phyloP scores from a whole-genome alignment of 1,284 basidiomycete species.

The Xerocomus nothofagi region DNA sequence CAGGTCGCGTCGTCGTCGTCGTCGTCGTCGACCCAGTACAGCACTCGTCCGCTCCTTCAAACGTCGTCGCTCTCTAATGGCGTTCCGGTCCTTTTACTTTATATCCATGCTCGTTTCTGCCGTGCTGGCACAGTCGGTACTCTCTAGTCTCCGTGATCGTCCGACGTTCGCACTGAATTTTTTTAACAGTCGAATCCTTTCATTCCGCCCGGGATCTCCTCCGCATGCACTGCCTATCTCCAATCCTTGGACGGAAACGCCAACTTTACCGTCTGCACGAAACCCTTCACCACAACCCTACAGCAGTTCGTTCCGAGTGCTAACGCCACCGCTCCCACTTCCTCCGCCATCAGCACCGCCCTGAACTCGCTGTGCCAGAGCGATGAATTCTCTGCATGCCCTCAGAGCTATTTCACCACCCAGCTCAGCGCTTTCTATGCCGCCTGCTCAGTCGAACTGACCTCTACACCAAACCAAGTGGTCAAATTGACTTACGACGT shows the following conservation, averaged over 20 bases:
- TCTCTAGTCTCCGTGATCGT: not conserved
- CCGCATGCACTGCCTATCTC: conserved; percentile 62
- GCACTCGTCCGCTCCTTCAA: conserved; percentile 25
- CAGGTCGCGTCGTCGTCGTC: not conserved
- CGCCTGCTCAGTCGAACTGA: conserved; percentile 71
- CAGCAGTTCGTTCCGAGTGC: conserved; percentile 54
- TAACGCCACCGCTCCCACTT: conserved; percentile 42
- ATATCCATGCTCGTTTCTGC: conserved; percentile 19
- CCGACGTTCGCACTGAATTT: not conserved
- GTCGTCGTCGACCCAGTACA: not conserved
- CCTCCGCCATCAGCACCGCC: conserved; percentile 49
- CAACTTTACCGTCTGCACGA: conserved; percentile 59
- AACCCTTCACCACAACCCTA: conserved; percentile 64
- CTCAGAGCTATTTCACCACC: conserved; percentile 55
- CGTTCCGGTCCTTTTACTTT: conserved; percentile 27
- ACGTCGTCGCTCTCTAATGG: conserved; percentile 23
- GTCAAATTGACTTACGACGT: conserved; percentile 75
- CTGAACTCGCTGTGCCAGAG: conserved; percentile 61
- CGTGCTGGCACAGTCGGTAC: conserved; percentile 26
- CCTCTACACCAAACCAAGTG: conserved; percentile 43
- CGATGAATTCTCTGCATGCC: conserved; percentile 48
- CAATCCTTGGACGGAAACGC: conserved; percentile 60
- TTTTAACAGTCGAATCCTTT: conserved; percentile 43
- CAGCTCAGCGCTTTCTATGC: conserved; percentile 69
- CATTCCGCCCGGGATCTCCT: conserved; percentile 65